Evolutionary conservation across 192 early-diverging fungal species (phyloP), one percentile per base, ranked within the genome.

Genomic region (Linnemannia hyalina): DNA sequence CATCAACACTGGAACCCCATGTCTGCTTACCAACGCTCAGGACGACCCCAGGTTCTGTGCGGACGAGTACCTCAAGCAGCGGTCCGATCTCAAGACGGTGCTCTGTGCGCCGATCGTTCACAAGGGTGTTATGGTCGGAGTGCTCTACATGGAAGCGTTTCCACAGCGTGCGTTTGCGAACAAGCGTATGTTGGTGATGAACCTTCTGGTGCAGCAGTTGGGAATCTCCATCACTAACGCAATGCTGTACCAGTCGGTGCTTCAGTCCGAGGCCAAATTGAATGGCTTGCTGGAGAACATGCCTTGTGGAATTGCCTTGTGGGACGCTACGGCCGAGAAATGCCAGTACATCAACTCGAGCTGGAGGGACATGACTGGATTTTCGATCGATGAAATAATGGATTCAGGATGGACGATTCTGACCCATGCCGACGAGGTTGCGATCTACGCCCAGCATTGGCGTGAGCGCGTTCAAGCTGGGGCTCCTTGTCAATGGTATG

Each of bases 191-290:
- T 76, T 87, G 38, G 90, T 91, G 4, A 80, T 91, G 84, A 91
- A 88, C 26, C 68, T 91, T 6, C 36, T 91, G 40, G 88, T 89
- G 42, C 90, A 91, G 38, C 90, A 91, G 47, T 78, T 91, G 54
- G 90, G 89, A 22, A 91, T 91, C 15, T 91, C 90, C 8, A 89
- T 91, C 40, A 90, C 89, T 0, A 91, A 91, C 52, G 90, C 90
- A 3, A 76, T 91, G 26, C 76, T 91, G 13, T 91, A 90, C 63
- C 88, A 89, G 57, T 91, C 90, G 2, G 88, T 91, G 4, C 83
- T 83, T 23, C 83, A 78, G 44, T 81, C 79, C 5, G 84, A 86
- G 42, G 75, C 80, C 18, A 86, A 86, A 68, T 32, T 86, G 35
- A 86, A 80, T 65, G 84, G 80, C 23, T n/a, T 86, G 70, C 46